Evolutionary conservation across 2,329 filamentous ascomycete species (phyloP), one percentile per base, ranked within the genome.

Genomic region (Curvularia sp.): DNA sequence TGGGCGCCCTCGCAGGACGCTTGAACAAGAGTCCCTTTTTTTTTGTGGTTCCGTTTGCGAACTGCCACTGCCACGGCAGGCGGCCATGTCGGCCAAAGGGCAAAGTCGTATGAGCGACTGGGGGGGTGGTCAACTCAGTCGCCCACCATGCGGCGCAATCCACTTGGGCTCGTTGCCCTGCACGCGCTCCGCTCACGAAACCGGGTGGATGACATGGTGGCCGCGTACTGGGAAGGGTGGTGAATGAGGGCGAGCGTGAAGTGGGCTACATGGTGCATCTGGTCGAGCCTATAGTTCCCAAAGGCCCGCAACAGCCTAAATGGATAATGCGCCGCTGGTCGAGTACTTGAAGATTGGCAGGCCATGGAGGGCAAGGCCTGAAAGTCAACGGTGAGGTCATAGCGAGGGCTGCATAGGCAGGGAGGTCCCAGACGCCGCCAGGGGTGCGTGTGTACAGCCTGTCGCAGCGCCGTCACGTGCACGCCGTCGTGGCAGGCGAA

Each of bases 241-340:
- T 63, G 53, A 44, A 47, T 3, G 44, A 31, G 44, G 26, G 44
- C 44, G 46, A 60, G 43, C 46, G 59, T 56, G 57, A 61, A 58
- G 61, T 62, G 55, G 67, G 54, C 62, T 63, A 43, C 55, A 61
- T 66, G 56, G 65, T 62, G 60, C 61, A 55, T 61, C 41, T n/a
- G 63, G 60, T 49, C 60, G 65, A 57, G 58, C 63, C 62, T 63
- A 57, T 67, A 55, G 55, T 53, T 57, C 52, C 57, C 39, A 43
- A 49, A 43, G 47, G 48, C 42, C 10, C 58, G 46, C 67, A 72
- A 52, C 63, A 59, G 70, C 68, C 72, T 75, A 75, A 75, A 73
- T 69, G 68, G 71, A 49, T 71, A 68, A 55, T 58, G 56, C 62
- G 52, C 50, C 43, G 61, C 42, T 70, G 68, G 71, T 70, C 66